phyloP scores from a whole-genome alignment of 768 basidiomycete genomes.

The Krasilnikovozyma curviuscula region DNA sequence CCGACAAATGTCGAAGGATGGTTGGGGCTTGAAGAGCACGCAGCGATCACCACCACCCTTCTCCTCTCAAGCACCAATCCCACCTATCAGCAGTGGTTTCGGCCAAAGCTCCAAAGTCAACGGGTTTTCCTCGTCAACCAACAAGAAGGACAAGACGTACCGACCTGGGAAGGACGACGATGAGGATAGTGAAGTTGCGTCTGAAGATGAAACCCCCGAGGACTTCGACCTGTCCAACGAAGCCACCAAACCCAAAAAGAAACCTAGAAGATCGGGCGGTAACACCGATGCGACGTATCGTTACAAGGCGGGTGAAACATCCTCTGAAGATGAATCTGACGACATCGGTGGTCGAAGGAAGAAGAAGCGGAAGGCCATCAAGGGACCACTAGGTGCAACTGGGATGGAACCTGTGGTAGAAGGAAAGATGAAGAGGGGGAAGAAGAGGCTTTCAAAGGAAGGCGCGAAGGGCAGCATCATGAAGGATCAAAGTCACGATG shows the following conservation, averaged over 20 bases:
- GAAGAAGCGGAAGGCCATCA: constrained; percentile 30
- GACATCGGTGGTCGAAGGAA: constrained; percentile 38
- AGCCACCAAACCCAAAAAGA: neutral
- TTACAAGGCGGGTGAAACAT: constrained; percentile 18
- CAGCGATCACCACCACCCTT: neutral
- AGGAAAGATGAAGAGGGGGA: constrained; percentile 27
- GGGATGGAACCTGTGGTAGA: constrained; percentile 12
- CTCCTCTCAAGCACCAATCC: neutral
- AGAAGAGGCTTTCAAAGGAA: constrained; percentile 34
- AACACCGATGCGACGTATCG: constrained; percentile 20
- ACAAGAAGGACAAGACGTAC: constrained; percentile 60
- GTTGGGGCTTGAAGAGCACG: constrained; percentile 16
- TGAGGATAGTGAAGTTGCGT: constrained; percentile 1
- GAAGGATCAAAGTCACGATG: constrained; percentile 19
- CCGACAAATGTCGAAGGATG: constrained; percentile 24
- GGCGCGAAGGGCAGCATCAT: constrained; percentile 32
- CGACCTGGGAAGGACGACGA: constrained; percentile 43
- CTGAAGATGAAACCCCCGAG: neutral
- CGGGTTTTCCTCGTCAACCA: neutral
- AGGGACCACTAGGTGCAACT: constrained; percentile 21
- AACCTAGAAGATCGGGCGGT: constrained; percentile 1
- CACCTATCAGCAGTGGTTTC: constrained; percentile 14
- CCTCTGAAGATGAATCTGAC: constrained; percentile 35
- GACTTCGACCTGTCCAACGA: neutral
- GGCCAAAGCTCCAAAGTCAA: constrained; percentile 22